Evolutionary conservation across 1,284 basidiomycete genomes (phyloP), one percentile per base, ranked within the genome.

Genomic region (Malassezia dermatis): DNA sequence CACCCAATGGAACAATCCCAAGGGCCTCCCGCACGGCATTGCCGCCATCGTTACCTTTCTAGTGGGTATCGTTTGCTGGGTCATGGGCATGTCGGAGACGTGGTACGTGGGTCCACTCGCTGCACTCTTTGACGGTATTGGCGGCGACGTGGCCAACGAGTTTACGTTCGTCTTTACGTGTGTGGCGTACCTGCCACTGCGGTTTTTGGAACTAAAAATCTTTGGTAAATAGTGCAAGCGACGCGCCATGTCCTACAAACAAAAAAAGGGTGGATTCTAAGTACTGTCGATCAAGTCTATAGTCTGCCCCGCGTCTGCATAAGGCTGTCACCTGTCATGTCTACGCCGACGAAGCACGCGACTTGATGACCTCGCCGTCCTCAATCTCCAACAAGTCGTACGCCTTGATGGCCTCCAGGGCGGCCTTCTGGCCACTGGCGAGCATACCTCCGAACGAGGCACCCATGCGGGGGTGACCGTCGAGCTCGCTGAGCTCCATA

Each of bases 401-500:
- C 40, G 84, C 78, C 48, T 80, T 81, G 50, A 85, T 81, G 1
- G 85, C 84, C 69, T 86, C 84, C 58, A 82, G 80, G 3, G 85
- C 85, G 19, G 85, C 86, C 69, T 85, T 86, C 70, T 85, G 80
- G 13, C 86, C 86, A 65, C 82, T 84, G 7, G 79, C 83, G 76
- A 87, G 83, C 85, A 88, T 88, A 1, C 83, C 86, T 28, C 85
- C 85, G 65, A 87, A 87, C 8, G 85, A 59, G 15, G 69, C 67
- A 45, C 69, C 67, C 66, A 66, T 86, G 31, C 86, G 80, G 76
- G 66, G 85, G 49, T 82, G 83, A 23, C 86, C 86, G 69, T 88
- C 86, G 68, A 86, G 83, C 75, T 88, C 86, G 19, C 84, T 84
- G 24, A 89, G 78, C 75, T 88, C 86, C 86, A 88, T 88, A 17